Evolutionary conservation across 768 basidiomycete genomes (phyloP), one percentile per base, ranked within the genome.

Genomic region (Leccinum variicolor): DNA sequence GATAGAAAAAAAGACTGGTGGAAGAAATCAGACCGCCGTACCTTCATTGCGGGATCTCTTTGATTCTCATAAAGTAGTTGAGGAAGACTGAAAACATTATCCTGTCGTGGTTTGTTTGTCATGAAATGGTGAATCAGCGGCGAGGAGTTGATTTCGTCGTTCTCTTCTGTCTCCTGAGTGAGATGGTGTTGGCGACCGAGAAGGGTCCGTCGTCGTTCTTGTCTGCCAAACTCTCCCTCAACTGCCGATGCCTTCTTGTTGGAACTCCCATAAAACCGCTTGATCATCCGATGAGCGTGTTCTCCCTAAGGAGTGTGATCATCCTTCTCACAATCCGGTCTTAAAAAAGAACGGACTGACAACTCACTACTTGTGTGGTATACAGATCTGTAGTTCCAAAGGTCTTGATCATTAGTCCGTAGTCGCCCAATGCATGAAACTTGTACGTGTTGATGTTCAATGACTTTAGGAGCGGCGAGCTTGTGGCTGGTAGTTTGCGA

Each of bases 191-290:
- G 62, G 9, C 45, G 17, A 6, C 47, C 33, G 4, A 61, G 19
- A 13, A 31, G 23, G 8, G 59, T 61, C 14, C 17, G 26, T 7
- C 50, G 17, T 50, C 59, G 26, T 36, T 65, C 62, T n/a, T 64
- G 62, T 15, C 9, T 61, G 4, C 36, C 57, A 10, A 64, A 46
- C 25, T 52, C 41, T 13, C 6, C 49, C 17, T 43, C 15, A 6
- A 52, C 1, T n/a, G n/a, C n/a, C n/a, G n/a, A n/a, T 5, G 25
- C 33, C 14, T 58, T 58, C 55, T 69, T 69, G 55, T 66, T 72
- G 6, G 66, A 66, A 1, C 62, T 56, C 1, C 45, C 33, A 50
- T 74, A 71, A 17, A 62, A 61, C 11, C 48, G 26, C 54, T 77
- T 76, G 7, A 73, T 60, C 1, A 52, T 15, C 11, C 15, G n/a